Base-by-base conservation (phyloP, 108 stramenopile genomes). In the Skeletonema menzelii region DNA sequence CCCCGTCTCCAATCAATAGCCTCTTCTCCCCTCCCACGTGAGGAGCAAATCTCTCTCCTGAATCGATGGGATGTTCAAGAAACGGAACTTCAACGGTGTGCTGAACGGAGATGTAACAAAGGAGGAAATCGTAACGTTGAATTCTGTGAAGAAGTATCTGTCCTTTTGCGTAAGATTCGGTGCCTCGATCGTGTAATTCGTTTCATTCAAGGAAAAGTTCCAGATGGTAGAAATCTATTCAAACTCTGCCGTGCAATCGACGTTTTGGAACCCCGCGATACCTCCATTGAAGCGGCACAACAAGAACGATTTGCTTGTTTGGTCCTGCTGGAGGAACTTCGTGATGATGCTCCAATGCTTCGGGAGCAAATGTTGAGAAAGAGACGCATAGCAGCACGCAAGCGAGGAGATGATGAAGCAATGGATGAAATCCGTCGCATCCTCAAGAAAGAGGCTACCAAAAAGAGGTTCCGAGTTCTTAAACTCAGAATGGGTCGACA, bases 171-270 rank as follows among this genome's bases (percentile, higher is more conserved):
- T 0, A 42, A 37, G 37, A 1, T 27, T 38, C n/a, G 65, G 28
- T 14, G n/a, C 17, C 65, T 75, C 26, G 17, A 20, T 2, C 32
- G 74, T 28, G 59, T 59, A 3, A 32, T 17, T 7, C 59, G 59
- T 0, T 59, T 14, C 4, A 6, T 28, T 3, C 35, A 70, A 57
- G 69, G 69, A 19, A 59, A 60, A 26, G 69, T 70, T 2, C 58
- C 69, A 2, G 37, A 70, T 49, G 26, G 22, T 6, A 2, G 58
- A 30, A 70, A 31, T 38, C 19, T 47, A 2, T 47, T 47, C 46
- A 47, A 47, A 47, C 19, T 19, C 2, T 47, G 46, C 5, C 46
- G 46, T 0, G 5, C n/a, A 3, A 19, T 47, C 1, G 46, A 19
- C 12, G 35, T 70, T 17, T 13, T 10, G 0, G 8, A 20, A 10